Evolutionary conservation across 257 asterid genomes (phyloP).

Genomic region (Petunia secreta): DNA sequence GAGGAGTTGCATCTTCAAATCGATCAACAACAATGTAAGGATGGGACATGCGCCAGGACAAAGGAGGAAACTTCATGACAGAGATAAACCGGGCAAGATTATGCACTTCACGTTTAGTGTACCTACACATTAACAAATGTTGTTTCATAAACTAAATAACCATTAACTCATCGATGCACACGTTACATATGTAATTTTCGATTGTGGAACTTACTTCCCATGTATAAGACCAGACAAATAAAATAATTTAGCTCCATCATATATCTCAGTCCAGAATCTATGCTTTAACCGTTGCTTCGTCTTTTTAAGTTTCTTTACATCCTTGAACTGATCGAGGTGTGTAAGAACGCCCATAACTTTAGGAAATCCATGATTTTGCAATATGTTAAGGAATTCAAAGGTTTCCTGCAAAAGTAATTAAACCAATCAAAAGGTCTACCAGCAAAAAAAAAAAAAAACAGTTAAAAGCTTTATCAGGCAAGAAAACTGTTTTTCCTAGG

Average conservation of each 20-base stretch:
- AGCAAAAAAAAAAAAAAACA: neutral
- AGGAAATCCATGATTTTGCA: conserved; percentile 98
- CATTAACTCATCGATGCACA: neutral
- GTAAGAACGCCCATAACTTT: conserved; percentile 99
- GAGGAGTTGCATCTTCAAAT: conserved; percentile 92
- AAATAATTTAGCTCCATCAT: conserved; percentile 94
- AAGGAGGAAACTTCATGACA: conserved; percentile 94
- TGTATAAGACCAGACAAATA: conserved; percentile 97
- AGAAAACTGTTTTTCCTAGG: neutral
- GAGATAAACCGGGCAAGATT: conserved; percentile 95
- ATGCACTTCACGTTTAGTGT: conserved; percentile 87
- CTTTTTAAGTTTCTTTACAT: conserved; percentile 89
- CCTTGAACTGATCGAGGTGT: conserved; percentile 95
- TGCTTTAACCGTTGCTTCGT: conserved; percentile 95
- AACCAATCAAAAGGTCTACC: conserved; percentile 21
- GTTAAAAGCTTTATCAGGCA: neutral
- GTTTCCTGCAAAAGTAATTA: conserved; percentile 67
- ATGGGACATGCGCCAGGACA: conserved; percentile 94
- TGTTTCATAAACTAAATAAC: conserved; percentile 16
- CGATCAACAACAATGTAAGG: conserved; percentile 94
- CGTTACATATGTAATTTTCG: neutral
- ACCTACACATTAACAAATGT: conserved; percentile 57
- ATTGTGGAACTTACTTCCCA: conserved; percentile 72
- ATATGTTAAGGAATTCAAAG: conserved; percentile 91
- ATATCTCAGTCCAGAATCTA: conserved; percentile 99